Evolutionary conservation across 495 filamentous ascomycete genomes (phyloP).

Genomic region (Letharia columbiana): DNA sequence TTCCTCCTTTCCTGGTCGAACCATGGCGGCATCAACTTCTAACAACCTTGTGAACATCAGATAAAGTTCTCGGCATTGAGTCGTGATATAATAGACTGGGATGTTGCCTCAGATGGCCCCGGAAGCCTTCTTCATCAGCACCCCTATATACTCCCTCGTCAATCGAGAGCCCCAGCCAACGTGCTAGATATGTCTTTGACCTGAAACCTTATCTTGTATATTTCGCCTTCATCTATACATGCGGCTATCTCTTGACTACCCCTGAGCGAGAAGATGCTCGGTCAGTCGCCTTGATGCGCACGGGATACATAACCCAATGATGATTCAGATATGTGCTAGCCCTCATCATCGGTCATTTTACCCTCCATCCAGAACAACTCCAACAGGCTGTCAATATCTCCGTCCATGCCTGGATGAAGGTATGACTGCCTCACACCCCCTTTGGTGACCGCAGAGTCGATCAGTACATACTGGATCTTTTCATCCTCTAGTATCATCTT

Average conservation of each 20-base stretch:
- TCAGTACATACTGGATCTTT: constrained; percentile 21
- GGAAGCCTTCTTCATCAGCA: not conserved
- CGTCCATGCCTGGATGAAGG: constrained; percentile 14
- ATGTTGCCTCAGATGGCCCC: not conserved
- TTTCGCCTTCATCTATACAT: not conserved
- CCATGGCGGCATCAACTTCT: not conserved
- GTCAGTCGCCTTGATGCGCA: not conserved
- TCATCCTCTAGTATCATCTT: constrained; percentile 18
- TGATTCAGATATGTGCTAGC: not conserved
- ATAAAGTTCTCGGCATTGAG: not conserved
- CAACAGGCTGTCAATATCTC: constrained; percentile 21
- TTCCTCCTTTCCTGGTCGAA: not conserved
- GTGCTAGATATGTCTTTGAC: not conserved
- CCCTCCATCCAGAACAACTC: constrained; percentile 24
- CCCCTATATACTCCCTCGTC: not conserved
- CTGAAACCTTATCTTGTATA: not conserved
- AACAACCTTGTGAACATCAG: not conserved
- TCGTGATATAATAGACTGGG: not conserved
- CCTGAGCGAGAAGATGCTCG: not conserved
- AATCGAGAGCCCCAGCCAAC: not conserved
- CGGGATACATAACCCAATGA: not conserved
- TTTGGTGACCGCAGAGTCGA: constrained; percentile 16
- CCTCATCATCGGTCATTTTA: constrained; percentile 2
- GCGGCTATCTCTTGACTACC: not conserved
- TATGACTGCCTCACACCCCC: constrained; percentile 24